These are phyloP conservation scores for Purpureocillium takamizusanense DNA, from an alignment of 2,329 filamentous ascomycete species.

Conservation along the genomic window DNA sequence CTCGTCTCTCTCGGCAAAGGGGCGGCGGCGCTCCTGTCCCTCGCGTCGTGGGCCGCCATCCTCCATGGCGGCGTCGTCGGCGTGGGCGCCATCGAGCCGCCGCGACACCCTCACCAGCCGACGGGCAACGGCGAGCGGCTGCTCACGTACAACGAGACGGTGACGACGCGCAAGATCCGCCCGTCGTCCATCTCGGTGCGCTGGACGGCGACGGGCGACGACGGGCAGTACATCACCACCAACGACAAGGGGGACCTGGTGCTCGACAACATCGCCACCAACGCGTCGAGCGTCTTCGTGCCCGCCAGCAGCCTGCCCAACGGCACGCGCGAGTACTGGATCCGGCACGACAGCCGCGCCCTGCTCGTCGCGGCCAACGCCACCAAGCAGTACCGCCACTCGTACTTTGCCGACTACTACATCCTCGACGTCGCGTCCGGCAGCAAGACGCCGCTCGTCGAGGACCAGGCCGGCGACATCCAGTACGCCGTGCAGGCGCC, in stretches of 20 bases:
- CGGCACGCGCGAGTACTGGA: slow-evolving; percentile 48
- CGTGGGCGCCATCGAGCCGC: slow-evolving; percentile 38
- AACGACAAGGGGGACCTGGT: slow-evolving; percentile 42
- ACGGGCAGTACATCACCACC: slow-evolving; percentile 52
- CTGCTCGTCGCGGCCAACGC: slow-evolving; percentile 56
- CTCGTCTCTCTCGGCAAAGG: neutral
- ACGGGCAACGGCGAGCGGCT: slow-evolving; percentile 45
- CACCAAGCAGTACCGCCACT: slow-evolving; percentile 60
- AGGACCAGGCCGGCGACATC: slow-evolving; percentile 53
- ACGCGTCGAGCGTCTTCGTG: slow-evolving; percentile 47
- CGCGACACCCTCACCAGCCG: slow-evolving; percentile 45
- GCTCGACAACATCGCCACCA: slow-evolving; percentile 52
- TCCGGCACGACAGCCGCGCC: slow-evolving; percentile 47
- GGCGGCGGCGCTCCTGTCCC: slow-evolving; percentile 8
- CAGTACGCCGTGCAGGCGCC: slow-evolving; percentile 58
- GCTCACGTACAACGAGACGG: slow-evolving; percentile 52
- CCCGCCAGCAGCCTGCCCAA: slow-evolving; percentile 46
- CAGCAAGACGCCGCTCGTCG: slow-evolving; percentile 42
- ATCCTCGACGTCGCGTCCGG: slow-evolving; percentile 53
- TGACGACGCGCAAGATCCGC: slow-evolving; percentile 33
- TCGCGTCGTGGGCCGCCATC: slow-evolving; percentile 9
- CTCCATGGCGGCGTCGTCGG: too few species aligned
- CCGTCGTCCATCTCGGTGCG: slow-evolving; percentile 37
- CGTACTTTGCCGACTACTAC: slow-evolving; percentile 59
- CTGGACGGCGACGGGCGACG: slow-evolving; percentile 50